Percentiles rank a stretch among this genome's conserved stretches.
phyloP scores from a whole-genome alignment of 768 basidiomycete genomes.

The Leccinum obscurum region DNA sequence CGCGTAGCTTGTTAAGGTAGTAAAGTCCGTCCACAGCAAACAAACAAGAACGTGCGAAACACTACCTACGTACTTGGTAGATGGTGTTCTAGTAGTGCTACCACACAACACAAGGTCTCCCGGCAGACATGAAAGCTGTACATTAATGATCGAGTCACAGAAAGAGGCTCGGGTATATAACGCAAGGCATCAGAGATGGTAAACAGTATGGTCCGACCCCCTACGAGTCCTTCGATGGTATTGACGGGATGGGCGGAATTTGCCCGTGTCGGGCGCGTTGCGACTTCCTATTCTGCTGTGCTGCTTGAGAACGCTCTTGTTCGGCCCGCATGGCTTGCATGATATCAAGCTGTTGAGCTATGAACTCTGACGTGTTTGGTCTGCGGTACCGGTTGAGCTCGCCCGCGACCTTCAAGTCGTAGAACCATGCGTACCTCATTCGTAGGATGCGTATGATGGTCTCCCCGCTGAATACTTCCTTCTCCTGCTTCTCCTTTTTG shows the following conservation, averaged over 20 bases:
- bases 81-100: background rate
- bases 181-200: constrained; percentile 24
- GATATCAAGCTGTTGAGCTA: constrained; percentile 82
- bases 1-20: constrained; percentile 12
- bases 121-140: constrained; percentile 2
- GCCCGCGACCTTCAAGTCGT: background rate
- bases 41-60: constrained; percentile 2
- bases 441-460: constrained; percentile 92
- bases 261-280: constrained; percentile 48
- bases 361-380: constrained; percentile 80
- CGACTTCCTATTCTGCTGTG: constrained; percentile 56
- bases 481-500: constrained; percentile 84
- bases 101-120: constrained; percentile 10
- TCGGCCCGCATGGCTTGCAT: constrained; percentile 82
- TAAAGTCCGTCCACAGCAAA: constrained; percentile 15
- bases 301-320: constrained; percentile 70
- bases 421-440: constrained; percentile 70
- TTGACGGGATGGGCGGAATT: constrained; percentile 28
- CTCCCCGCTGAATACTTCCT: constrained; percentile 76
- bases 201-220: background rate
- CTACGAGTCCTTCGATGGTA: constrained; percentile 28
- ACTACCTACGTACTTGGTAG: background rate
- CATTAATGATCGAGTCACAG: constrained; percentile 5
- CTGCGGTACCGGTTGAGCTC: constrained; percentile 38
- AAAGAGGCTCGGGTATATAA: constrained; percentile 25